phyloP scores from a whole-genome alignment of 1,284 basidiomycete species.

The Rhodotorula sp. region DNA sequence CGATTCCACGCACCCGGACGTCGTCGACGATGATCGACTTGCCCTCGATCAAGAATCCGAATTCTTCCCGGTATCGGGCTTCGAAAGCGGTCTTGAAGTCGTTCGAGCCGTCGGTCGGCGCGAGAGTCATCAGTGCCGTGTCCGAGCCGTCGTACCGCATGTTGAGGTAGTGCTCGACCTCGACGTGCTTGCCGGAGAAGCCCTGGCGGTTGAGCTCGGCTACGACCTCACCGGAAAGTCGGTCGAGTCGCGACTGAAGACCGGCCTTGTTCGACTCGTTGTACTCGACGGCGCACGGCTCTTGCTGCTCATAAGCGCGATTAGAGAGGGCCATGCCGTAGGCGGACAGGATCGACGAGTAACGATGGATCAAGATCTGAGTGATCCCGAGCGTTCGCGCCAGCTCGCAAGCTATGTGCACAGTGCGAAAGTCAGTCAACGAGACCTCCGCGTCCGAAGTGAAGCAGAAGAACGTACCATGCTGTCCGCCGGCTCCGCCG shows the following conservation, averaged over 20 bases:
- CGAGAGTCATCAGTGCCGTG: slow-evolving; percentile 45
- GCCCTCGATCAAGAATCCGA: slow-evolving; percentile 86
- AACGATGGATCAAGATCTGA: slow-evolving; percentile 76
- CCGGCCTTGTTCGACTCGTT: slow-evolving; percentile 11
- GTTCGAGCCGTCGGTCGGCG: slow-evolving; percentile 13
- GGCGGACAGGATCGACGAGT: slow-evolving; percentile 60
- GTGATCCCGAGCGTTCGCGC: slow-evolving; percentile 70
- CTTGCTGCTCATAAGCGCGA: slow-evolving; percentile 59
- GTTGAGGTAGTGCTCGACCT: slow-evolving; percentile 34
- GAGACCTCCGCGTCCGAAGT: not conserved
- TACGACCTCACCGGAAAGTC: slow-evolving; percentile 9
- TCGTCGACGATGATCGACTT: slow-evolving; percentile 78
- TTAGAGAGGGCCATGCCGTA: slow-evolving; percentile 59
- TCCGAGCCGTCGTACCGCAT: slow-evolving; percentile 49
- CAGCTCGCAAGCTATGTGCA: slow-evolving; percentile 55
- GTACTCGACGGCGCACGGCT: slow-evolving; percentile 38
- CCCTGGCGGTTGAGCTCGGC: slow-evolving; percentile 23
- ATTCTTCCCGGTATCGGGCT: slow-evolving; percentile 53
- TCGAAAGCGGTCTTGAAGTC: slow-evolving; percentile 60
- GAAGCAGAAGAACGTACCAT: slow-evolving; percentile 51
- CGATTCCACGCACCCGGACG: slow-evolving; percentile 74
- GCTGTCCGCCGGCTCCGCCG: slow-evolving; percentile 67
- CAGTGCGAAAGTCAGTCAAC: not conserved
- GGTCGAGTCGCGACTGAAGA: slow-evolving; percentile 14
- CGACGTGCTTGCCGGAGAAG: slow-evolving; percentile 13